These are phyloP conservation scores for Rugonectria rugulosa DNA, from an alignment of 2,329 filamentous ascomycete species.

Conservation along the genomic window DNA sequence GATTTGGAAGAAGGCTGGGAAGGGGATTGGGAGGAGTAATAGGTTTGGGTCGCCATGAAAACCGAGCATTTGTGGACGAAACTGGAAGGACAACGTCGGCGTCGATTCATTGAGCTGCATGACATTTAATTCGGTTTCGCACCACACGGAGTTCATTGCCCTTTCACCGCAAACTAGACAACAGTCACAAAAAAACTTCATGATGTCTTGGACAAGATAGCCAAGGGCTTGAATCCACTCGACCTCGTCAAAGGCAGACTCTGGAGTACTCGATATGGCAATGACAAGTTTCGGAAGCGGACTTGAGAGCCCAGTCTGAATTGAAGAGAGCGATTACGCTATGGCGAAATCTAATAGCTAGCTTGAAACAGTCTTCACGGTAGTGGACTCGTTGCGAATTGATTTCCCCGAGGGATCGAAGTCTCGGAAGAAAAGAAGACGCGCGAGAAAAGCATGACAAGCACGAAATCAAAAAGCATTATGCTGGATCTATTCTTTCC, in stretches of 20 bases:
- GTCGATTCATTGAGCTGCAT: constrained; percentile 29
- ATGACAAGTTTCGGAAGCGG: constrained; percentile 38
- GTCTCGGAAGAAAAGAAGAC: constrained; percentile 33
- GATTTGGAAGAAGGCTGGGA: constrained; percentile 18
- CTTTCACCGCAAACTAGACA: constrained; percentile 31
- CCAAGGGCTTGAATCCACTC: constrained; percentile 41
- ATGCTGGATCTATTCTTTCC: constrained; percentile 31
- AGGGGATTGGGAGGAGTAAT: constrained; percentile 35
- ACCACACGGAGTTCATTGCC: constrained; percentile 40
- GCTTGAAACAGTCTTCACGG: constrained; percentile 45
- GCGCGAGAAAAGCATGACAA: constrained; percentile 41
- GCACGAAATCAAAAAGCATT: constrained; percentile 44
- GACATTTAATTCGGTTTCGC: constrained; percentile 31
- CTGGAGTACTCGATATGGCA: constrained; percentile 34
- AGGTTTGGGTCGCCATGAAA: constrained; percentile 37
- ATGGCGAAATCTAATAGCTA: constrained; percentile 48
- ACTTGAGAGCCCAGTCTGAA: constrained; percentile 38
- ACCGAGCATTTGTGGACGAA: constrained; percentile 32
- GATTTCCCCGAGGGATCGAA: constrained; percentile 37
- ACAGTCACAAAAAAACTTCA: constrained; percentile 29
- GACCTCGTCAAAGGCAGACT: constrained; percentile 41
- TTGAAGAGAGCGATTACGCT: constrained; percentile 45
- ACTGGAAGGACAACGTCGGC: constrained; percentile 28
- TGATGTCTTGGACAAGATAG: constrained; percentile 37
- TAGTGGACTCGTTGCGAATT: constrained; percentile 39